phyloP scores from a whole-genome alignment of 83 land plant species.

The Isoetes engelmannii region DNA sequence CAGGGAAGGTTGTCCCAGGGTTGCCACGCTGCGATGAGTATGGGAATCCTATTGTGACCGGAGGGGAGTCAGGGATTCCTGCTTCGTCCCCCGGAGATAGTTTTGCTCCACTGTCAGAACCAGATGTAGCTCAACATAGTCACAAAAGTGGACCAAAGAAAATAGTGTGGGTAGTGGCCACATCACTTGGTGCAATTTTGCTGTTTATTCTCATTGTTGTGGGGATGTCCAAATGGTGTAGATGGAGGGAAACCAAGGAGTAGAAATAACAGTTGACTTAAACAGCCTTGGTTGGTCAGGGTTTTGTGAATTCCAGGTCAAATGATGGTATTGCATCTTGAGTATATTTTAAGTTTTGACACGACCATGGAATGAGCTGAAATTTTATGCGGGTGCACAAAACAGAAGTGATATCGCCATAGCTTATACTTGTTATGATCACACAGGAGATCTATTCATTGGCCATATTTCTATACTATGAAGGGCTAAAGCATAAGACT shows the following conservation, averaged over 20 bases:
- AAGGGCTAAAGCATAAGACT: too few species aligned
- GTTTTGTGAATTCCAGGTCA: too few species aligned
- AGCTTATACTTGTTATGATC: too few species aligned
- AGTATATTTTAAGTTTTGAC: too few species aligned
- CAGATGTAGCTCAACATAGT: not conserved
- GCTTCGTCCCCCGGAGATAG: conserved; percentile 12
- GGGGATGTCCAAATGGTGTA: conserved; percentile 4
- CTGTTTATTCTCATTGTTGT: not conserved
- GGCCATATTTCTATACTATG: too few species aligned
- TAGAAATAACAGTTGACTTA: not conserved
- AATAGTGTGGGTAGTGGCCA: conserved; percentile 7
- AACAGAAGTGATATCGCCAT: too few species aligned
- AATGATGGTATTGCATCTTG: too few species aligned
- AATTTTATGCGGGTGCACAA: too few species aligned
- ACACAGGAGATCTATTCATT: too few species aligned
- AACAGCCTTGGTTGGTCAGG: too few species aligned
- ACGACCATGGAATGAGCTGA: too few species aligned
- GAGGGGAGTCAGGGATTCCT: conserved; percentile 2
- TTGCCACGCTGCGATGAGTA: conserved; percentile 1
- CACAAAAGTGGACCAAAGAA: conserved; percentile 1
- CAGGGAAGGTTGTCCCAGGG: conserved; percentile 12
- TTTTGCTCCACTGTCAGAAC: not conserved
- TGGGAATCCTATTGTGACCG: not conserved
- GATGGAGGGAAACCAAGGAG: conserved; percentile 1
- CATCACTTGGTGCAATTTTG: conserved; percentile 4